Evolutionary conservation across 306 rosid species (phyloP).

Genomic region (Lupinus albus): DNA sequence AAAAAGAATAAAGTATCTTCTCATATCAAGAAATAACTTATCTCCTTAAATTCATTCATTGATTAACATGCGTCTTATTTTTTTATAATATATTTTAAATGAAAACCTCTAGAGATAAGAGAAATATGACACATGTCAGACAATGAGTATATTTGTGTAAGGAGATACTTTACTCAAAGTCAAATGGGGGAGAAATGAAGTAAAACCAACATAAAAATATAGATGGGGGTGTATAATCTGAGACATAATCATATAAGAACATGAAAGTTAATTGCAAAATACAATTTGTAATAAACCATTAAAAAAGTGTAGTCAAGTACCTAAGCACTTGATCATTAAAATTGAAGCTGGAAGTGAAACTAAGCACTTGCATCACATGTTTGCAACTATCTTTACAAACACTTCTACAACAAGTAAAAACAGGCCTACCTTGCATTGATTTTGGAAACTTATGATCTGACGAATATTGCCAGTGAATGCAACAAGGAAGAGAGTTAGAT

Average conservation of each 20-base stretch:
- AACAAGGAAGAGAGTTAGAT: conserved; percentile 42
- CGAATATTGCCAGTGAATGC: conserved; percentile 44
- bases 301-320: conserved; percentile 41
- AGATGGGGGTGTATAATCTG: conserved; percentile 31
- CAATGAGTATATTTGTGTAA: too few species aligned
- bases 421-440: conserved; percentile 47
- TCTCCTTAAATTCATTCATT: too few species aligned
- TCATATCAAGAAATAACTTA: too few species aligned
- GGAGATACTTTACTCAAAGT: too few species aligned
- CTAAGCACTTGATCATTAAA: conserved; percentile 48
- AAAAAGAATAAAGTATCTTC: too few species aligned
- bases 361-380: conserved; percentile 55
- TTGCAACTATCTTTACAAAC: conserved; percentile 52
- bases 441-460: conserved; percentile 39
- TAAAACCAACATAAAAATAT: conserved; percentile 23
- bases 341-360: conserved; percentile 52
- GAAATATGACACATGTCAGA: too few species aligned
- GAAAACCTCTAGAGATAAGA: too few species aligned
- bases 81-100: too few species aligned
- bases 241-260: conserved; percentile 40
- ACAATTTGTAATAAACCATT: conserved; percentile 41
- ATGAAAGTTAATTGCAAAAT: conserved; percentile 37
- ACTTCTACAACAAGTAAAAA: conserved; percentile 47
- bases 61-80: too few species aligned
- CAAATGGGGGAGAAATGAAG: conserved; percentile 19